These are phyloP conservation scores for Kodamaea anthophila DNA, from an alignment of 1,139 yeast species.

Conservation along the genomic window DNA sequence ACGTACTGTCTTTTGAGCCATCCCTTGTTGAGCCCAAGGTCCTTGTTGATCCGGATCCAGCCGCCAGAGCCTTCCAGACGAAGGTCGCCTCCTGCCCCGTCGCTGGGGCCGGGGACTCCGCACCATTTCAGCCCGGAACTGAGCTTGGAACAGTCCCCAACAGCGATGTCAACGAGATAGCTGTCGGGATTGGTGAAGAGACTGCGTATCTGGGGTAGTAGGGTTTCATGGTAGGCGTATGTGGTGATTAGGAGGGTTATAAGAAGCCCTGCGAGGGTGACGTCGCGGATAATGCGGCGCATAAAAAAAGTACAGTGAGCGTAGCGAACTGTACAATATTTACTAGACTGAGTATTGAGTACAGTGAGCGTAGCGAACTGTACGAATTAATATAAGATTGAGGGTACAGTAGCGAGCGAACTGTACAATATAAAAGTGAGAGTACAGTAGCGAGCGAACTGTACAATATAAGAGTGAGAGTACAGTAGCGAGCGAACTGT, in stretches of 20 bases:
- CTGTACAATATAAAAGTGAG: too few relatives aligned
- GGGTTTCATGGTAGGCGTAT: conserved; percentile 2
- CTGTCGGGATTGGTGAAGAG: conserved; percentile 35
- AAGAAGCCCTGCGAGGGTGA: background rate
- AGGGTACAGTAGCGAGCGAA: too few relatives aligned
- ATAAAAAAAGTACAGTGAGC: background rate
- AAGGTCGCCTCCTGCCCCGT: conserved; percentile 30
- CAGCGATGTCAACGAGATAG: conserved; percentile 31
- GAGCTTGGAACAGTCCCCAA: conserved; percentile 26
- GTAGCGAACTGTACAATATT: too few relatives aligned
- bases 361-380: too few relatives aligned
- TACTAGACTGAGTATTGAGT: too few relatives aligned
- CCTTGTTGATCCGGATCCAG: conserved; percentile 36
- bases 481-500: too few relatives aligned
- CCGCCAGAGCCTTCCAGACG: conserved; percentile 18
- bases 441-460: too few relatives aligned
- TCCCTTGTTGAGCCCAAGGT: conserved; percentile 29
- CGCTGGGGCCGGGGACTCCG: conserved; percentile 24
- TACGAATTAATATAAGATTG: too few relatives aligned
- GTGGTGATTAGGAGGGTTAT: conserved; percentile 1
- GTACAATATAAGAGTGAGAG: too few relatives aligned
- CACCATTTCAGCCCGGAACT: conserved; percentile 22
- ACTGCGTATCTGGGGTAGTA: conserved; percentile 14
- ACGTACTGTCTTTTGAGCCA: conserved; percentile 29
- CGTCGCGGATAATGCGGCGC: background rate